Conservation (phyloP, 2,329 filamentous ascomycete species). For the Keithomyces neogunnii region DNA sequence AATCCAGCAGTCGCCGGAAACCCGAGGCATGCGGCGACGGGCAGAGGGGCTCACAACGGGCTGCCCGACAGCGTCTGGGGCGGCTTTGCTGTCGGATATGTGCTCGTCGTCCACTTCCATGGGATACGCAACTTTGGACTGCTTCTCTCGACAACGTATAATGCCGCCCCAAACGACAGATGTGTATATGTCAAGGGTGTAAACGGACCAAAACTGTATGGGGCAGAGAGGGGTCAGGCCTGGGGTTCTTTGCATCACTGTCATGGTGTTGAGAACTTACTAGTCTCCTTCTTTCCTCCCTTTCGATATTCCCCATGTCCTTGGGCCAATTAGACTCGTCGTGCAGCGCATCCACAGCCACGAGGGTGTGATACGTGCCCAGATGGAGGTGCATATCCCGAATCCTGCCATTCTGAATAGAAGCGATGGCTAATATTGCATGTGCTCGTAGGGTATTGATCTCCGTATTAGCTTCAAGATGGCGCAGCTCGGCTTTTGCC, state of each 20-base stretch:
- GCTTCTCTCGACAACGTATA: conserved; percentile 14
- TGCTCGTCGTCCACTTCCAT: conserved; percentile 31
- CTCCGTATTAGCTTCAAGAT: conserved; percentile 1
- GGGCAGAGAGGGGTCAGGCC: background rate
- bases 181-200: conserved; percentile 46
- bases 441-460: conserved; percentile 14
- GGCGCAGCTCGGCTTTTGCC: conserved; percentile 11
- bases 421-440: conserved; percentile 39
- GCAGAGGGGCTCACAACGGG: conserved; percentile 2
- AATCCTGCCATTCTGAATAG: conserved; percentile 42
- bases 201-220: conserved; percentile 45
- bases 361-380: conserved; percentile 40
- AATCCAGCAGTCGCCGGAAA: conserved; percentile 32
- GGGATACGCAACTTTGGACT: conserved; percentile 16
- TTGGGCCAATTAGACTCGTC: conserved; percentile 45
- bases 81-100: conserved; percentile 19
- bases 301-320: conserved; percentile 33
- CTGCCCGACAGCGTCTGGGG: conserved; percentile 3
- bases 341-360: conserved; percentile 39
- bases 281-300: conserved; percentile 36
- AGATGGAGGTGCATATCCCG: conserved; percentile 40
- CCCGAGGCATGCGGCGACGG: background rate
- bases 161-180: conserved; percentile 39
- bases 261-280: conserved; percentile 19
- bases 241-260: background rate